A percentile compares a stretch with the other conserved stretches of the same genome.
Conservation (phyloP, 495 filamentous ascomycete genomes). For the Bombardia bombarda region DNA sequence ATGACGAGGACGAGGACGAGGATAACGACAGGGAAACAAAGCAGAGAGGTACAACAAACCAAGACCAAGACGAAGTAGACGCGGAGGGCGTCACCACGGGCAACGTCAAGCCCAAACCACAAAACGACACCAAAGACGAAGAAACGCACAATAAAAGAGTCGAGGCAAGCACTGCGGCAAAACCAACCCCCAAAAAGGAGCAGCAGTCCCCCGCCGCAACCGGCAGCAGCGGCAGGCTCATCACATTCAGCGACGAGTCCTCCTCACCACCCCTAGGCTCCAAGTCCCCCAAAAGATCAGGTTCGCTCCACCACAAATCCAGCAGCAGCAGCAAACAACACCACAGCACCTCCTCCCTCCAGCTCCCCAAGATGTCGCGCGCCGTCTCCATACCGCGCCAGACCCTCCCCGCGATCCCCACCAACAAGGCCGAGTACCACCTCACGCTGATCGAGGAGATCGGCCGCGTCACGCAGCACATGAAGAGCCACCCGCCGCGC, state of each 20-base stretch:
- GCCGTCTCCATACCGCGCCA: constrained; percentile 22
- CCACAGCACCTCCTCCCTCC: background rate
- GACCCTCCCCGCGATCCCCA: constrained; percentile 19
- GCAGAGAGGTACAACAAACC: background rate
- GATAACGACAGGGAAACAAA: constrained; percentile 8
- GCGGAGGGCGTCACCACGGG: constrained; percentile 9
- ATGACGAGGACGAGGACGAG: constrained; percentile 13
- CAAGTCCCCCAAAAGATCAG: too few relatives aligned
- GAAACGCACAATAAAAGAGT: constrained; percentile 1
- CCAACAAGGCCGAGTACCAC: constrained; percentile 50
- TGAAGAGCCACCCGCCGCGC: constrained; percentile 49
- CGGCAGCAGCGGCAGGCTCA: background rate
- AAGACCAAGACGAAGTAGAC: constrained; percentile 11
- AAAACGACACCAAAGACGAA: constrained; percentile 14
- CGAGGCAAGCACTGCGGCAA: constrained; percentile 11
- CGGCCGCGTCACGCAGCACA: constrained; percentile 54
- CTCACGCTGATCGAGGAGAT: constrained; percentile 62
- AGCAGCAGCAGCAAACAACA: background rate
- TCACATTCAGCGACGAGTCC: constrained; percentile 2
- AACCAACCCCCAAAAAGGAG: constrained; percentile 1
- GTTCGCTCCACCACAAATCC: too few relatives aligned
- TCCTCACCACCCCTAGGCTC: background rate
- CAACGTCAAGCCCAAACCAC: constrained; percentile 2
- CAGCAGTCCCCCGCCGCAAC: background rate
- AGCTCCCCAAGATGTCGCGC: constrained; percentile 10